Evolutionary conservation across 345 rosid genomes (phyloP).

Genomic region (Acer yangbiense): DNA sequence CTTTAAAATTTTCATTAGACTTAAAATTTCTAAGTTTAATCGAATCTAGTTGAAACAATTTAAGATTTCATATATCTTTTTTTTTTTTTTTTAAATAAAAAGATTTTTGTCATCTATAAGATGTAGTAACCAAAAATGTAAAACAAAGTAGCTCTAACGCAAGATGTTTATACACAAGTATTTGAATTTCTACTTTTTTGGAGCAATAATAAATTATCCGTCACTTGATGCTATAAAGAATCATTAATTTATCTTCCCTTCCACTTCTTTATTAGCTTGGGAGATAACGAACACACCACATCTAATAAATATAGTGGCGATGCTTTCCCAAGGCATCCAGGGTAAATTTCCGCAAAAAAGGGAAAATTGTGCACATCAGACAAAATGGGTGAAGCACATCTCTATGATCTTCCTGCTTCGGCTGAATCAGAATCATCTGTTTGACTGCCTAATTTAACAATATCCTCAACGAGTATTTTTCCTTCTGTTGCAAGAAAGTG

Average conservation of each 20-base stretch:
- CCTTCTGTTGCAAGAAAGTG: slow-evolving; percentile 59
- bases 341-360: not conserved
- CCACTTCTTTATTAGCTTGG: not conserved
- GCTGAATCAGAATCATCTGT: slow-evolving; percentile 55
- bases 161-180: not conserved
- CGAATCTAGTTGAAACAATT: too few relatives aligned
- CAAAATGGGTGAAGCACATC: not conserved
- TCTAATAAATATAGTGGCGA: not conserved
- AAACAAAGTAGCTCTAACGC: not conserved
- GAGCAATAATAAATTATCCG: not conserved
- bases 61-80: too few relatives aligned
- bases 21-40: too few relatives aligned
- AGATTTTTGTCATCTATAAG: not conserved
- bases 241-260: not conserved
- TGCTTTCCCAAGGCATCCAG: not conserved
- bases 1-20: too few relatives aligned
- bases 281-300: not conserved
- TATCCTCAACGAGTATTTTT: slow-evolving; percentile 82
- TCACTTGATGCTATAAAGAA: not conserved
- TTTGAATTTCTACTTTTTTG: not conserved
- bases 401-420: slow-evolving; percentile 40
- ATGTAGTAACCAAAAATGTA: not conserved
- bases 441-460: slow-evolving; percentile 70
- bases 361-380: not conserved
- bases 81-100: too few relatives aligned